A percentile compares a stretch with the other conserved stretches of the same genome.
Conservation (phyloP, 1,284 basidiomycete species). For the Cutaneotrichosporon spelunceum region DNA sequence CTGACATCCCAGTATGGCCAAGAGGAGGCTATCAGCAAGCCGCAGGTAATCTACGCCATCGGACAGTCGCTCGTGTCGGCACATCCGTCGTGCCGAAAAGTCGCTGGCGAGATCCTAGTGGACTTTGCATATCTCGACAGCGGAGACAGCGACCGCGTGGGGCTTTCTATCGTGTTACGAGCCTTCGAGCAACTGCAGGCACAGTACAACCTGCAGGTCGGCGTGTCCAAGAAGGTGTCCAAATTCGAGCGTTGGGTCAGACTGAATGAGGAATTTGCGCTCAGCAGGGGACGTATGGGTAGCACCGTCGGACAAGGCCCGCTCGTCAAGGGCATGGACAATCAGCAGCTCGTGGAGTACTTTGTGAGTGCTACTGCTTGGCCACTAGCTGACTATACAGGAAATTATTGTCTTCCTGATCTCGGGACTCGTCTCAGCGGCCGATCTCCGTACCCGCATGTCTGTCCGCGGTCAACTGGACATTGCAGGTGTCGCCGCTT, state of each 20-base stretch:
- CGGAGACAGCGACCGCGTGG: slow-evolving; percentile 42
- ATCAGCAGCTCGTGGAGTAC: slow-evolving; percentile 35
- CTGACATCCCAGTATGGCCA: slow-evolving; percentile 61
- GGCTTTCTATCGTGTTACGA: slow-evolving; percentile 54
- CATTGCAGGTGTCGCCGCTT: slow-evolving; percentile 70
- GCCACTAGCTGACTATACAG: slow-evolving; percentile 18
- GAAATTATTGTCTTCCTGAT: slow-evolving; percentile 36
- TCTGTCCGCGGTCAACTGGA: slow-evolving; percentile 70
- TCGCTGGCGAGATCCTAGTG: slow-evolving; percentile 68
- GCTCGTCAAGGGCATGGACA: slow-evolving; percentile 60
- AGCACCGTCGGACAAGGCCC: slow-evolving; percentile 91
- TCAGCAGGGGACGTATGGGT: slow-evolving; percentile 90
- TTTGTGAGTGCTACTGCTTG: slow-evolving; percentile 29
- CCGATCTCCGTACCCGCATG: slow-evolving; percentile 43
- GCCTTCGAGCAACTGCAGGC: slow-evolving; percentile 53
- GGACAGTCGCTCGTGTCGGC: slow-evolving; percentile 80
- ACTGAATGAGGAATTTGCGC: slow-evolving; percentile 70
- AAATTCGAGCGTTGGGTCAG: slow-evolving; percentile 89
- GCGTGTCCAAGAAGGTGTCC: slow-evolving; percentile 59
- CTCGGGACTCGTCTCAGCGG: slow-evolving; percentile 30
- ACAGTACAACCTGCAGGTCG: slow-evolving; percentile 34
- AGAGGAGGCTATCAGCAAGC: slow-evolving; percentile 72
- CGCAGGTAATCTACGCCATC: slow-evolving; percentile 75
- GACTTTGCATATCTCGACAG: slow-evolving; percentile 55
- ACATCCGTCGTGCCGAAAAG: slow-evolving; percentile 73